A percentile compares a stretch with the other conserved stretches of the same genome.
Evolutionary conservation across 192 early-diverging fungal genomes (phyloP).

Genomic region (Coemansia sp.): DNA sequence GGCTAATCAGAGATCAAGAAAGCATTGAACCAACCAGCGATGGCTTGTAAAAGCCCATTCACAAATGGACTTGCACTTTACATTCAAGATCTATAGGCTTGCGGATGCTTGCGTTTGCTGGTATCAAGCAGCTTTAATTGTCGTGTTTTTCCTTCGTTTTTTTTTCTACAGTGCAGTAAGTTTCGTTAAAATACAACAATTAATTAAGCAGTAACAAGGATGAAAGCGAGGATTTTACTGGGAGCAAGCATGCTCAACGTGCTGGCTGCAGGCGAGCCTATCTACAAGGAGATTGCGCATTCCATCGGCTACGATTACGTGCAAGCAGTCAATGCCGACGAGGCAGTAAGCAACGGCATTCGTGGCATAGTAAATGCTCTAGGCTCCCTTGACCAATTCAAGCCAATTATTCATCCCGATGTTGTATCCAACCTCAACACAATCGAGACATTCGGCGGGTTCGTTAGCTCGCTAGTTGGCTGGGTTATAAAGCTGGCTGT

Average conservation of each 20-base stretch:
- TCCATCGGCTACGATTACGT: slow-evolving; percentile 27
- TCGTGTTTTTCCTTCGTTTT: slow-evolving; percentile 1
- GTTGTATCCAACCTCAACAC: slow-evolving; percentile 20
- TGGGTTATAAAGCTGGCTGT: slow-evolving; percentile 23
- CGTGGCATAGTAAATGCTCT: slow-evolving; percentile 16
- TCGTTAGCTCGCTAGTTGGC: slow-evolving; percentile 26
- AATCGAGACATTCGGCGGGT: slow-evolving; percentile 22
- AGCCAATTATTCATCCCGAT: slow-evolving; percentile 34
- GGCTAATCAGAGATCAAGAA: slow-evolving; percentile 38
- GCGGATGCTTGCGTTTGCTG: not conserved
- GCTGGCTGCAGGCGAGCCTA: slow-evolving; percentile 8
- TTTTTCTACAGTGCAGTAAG: not conserved
- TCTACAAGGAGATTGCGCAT: slow-evolving; percentile 42
- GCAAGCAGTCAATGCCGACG: slow-evolving; percentile 23
- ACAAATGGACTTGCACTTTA: not conserved
- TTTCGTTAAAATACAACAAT: slow-evolving; percentile 1
- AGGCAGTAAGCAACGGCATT: slow-evolving; percentile 20
- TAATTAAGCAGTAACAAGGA: not conserved
- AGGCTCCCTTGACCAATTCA: slow-evolving; percentile 24
- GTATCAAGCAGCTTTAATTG: not conserved
- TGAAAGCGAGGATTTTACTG: slow-evolving; percentile 11
- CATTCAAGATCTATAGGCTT: not conserved
- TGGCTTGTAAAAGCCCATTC: slow-evolving; percentile 1
- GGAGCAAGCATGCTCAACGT: not conserved
- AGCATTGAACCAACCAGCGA: not conserved